phyloP scores from a whole-genome alignment of 768 basidiomycete species.

The Phanerochaete carnosa region DNA sequence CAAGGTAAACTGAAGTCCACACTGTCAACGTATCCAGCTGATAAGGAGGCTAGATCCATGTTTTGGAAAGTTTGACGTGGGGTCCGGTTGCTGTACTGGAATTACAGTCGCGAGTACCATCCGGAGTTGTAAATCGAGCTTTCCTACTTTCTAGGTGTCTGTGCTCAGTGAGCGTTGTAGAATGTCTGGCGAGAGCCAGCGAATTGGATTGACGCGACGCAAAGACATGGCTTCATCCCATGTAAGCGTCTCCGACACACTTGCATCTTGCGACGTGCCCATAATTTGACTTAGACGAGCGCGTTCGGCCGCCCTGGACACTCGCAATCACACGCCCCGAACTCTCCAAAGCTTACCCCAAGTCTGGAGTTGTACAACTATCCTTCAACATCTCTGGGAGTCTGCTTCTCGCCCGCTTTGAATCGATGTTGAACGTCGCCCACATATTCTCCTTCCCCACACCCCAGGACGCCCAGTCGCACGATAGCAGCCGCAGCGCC shows the following conservation, averaged over 20 bases:
- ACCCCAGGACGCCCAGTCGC: slow-evolving; percentile 38
- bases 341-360: slow-evolving; percentile 59
- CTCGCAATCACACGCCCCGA: slow-evolving; percentile 51
- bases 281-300: slow-evolving; percentile 50
- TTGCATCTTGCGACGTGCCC: not conserved
- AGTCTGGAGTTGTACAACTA: slow-evolving; percentile 66
- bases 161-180: slow-evolving; percentile 35
- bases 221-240: slow-evolving; percentile 83
- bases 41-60: slow-evolving; percentile 52
- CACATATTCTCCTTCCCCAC: slow-evolving; percentile 16
- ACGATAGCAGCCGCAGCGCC: slow-evolving; percentile 7
- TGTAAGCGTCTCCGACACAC: slow-evolving; percentile 46
- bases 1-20: slow-evolving; percentile 44
- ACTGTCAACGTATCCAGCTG: not conserved
- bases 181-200: slow-evolving; percentile 82
- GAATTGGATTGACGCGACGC: slow-evolving; percentile 80
- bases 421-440: slow-evolving; percentile 26
- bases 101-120: slow-evolving; percentile 52
- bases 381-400: slow-evolving; percentile 81
- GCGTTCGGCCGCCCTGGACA: slow-evolving; percentile 52
- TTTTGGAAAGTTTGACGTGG: slow-evolving; percentile 78
- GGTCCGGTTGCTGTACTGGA: slow-evolving; percentile 62
- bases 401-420: slow-evolving; percentile 70
- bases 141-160: not conserved
- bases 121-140: slow-evolving; percentile 46